Evolutionary conservation across 768 basidiomycete genomes (phyloP).

Genomic region (Phlebiopsis gigantea): DNA sequence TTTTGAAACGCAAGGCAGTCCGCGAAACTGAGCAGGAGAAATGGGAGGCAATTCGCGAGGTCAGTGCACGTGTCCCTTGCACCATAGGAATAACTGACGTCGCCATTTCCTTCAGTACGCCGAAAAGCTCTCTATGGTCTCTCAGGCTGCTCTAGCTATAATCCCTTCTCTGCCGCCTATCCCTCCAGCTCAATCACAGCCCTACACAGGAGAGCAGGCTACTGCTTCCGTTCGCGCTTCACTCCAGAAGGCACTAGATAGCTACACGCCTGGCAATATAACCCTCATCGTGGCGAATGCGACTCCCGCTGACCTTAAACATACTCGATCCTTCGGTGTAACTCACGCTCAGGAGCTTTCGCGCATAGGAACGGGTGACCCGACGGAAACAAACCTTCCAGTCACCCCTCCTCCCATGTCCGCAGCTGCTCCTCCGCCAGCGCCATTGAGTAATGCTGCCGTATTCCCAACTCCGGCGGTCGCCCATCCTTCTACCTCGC

Average conservation of each 20-base stretch:
- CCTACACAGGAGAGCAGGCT: constrained; percentile 56
- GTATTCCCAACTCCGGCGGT: neutral
- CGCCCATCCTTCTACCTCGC: constrained; percentile 10
- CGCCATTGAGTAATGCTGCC: constrained; percentile 3
- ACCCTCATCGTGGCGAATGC: constrained; percentile 40
- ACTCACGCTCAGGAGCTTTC: constrained; percentile 74
- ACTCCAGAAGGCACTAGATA: constrained; percentile 74
- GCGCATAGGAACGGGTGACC: constrained; percentile 37
- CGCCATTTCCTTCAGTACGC: constrained; percentile 60
- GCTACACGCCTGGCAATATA: constrained; percentile 66
- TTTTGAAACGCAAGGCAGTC: constrained; percentile 72
- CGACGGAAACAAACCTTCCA: constrained; percentile 26
- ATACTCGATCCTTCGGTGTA: constrained; percentile 80
- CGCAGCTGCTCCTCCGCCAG: constrained; percentile 11
- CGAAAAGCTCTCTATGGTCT: constrained; percentile 71
- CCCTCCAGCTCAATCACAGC: constrained; percentile 51
- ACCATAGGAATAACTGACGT: constrained; percentile 6
- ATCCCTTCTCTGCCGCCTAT: constrained; percentile 56
- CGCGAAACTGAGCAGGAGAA: constrained; percentile 70
- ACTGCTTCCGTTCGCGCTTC: constrained; percentile 71
- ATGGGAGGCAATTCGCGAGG: constrained; percentile 82
- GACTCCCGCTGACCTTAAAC: constrained; percentile 52
- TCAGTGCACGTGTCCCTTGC: constrained; percentile 23
- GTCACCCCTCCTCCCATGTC: constrained; percentile 35
- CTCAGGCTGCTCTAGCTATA: constrained; percentile 65